Percentiles rank a stretch among this genome's conserved stretches.
phyloP scores from a whole-genome alignment of 768 basidiomycete species.

The Coprinopsis sp. region DNA sequence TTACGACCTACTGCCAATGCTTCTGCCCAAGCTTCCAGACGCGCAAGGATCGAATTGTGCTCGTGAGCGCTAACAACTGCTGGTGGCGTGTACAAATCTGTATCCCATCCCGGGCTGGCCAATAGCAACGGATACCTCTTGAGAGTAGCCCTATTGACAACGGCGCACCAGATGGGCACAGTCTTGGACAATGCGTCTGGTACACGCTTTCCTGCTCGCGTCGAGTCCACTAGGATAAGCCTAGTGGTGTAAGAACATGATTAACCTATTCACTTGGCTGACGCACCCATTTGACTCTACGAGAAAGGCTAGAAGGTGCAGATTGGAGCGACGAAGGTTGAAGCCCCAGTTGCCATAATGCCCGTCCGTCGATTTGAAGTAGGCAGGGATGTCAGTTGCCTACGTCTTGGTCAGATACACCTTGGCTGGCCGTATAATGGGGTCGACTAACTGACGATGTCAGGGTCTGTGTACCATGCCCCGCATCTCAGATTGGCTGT shows the following conservation, averaged over 20 bases:
- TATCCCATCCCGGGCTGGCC: conserved; percentile 44
- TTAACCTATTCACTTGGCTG: neutral
- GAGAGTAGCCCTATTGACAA: conserved; percentile 65
- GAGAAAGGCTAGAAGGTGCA: conserved; percentile 66
- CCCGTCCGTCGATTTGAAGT: conserved; percentile 92
- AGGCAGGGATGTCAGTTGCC: conserved; percentile 47
- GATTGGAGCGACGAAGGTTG: conserved; percentile 77
- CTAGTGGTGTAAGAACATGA: conserved; percentile 32
- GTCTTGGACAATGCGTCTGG: conserved; percentile 95
- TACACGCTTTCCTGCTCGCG: conserved; percentile 86
- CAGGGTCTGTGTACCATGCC: conserved; percentile 85
- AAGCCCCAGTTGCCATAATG: conserved; percentile 84
- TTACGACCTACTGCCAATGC: conserved; percentile 52
- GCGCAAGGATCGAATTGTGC: conserved; percentile 67
- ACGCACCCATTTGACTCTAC: conserved; percentile 55
- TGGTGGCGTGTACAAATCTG: conserved; percentile 64
- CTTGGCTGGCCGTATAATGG: neutral
- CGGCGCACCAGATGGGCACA: conserved; percentile 91
- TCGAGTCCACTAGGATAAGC: conserved; percentile 86
- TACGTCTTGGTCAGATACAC: conserved; percentile 9
- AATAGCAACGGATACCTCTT: conserved; percentile 27
- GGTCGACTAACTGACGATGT: conserved; percentile 37
- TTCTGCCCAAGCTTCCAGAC: conserved; percentile 64
- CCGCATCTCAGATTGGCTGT: conserved; percentile 91
- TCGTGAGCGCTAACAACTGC: conserved; percentile 69